Conservation (phyloP, 208 protist species). For the Lotmaria passim region DNA sequence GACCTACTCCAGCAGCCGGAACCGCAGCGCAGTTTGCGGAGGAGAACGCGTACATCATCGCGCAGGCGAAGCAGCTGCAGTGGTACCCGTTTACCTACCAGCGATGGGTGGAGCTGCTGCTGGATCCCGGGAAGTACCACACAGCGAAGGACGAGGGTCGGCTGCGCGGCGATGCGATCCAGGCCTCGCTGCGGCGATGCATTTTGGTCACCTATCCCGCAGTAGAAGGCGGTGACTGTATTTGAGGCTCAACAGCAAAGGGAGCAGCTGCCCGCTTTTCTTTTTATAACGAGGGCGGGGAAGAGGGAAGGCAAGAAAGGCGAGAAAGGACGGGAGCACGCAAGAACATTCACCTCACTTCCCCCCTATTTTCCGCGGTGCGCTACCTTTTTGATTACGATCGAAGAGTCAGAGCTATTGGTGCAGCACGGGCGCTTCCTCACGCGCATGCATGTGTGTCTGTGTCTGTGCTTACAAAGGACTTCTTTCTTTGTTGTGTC, state of each 20-base stretch:
- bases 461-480: neutral
- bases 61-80: slow-evolving; percentile 67
- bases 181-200: slow-evolving; percentile 74
- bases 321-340: too few species aligned
- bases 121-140: slow-evolving; percentile 49
- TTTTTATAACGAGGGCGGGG: too few species aligned
- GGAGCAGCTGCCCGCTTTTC: neutral
- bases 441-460: neutral
- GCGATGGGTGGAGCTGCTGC: slow-evolving; percentile 76
- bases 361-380: too few species aligned
- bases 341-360: too few species aligned
- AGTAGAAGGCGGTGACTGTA: slow-evolving; percentile 26
- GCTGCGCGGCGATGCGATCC: slow-evolving; percentile 70
- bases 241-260: neutral
- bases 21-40: slow-evolving; percentile 63
- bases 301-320: too few species aligned
- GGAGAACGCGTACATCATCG: slow-evolving; percentile 82
- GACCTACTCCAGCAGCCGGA: slow-evolving; percentile 35
- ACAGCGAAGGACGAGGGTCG: slow-evolving; percentile 30
- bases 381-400: too few species aligned
- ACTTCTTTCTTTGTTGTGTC: neutral
- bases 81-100: slow-evolving; percentile 78
- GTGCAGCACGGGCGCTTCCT: neutral
- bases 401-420: neutral
- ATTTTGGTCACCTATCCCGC: slow-evolving; percentile 69